A percentile compares a stretch with the other conserved stretches of the same genome.
Conservation (phyloP, 2,329 filamentous ascomycete species). For the Diatrype stigma region DNA sequence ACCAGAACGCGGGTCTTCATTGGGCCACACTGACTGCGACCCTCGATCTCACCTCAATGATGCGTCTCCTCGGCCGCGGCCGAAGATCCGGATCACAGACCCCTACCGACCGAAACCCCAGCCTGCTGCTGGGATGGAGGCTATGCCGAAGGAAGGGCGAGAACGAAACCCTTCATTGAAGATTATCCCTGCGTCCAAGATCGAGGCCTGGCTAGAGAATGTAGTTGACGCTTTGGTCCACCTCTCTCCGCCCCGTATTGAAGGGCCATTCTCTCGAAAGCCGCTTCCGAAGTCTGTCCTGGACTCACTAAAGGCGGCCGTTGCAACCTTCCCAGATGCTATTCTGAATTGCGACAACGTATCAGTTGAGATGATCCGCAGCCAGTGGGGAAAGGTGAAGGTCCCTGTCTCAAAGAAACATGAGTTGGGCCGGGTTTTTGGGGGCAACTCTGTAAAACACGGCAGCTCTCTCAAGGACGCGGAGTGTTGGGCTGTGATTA, state of each 20-base stretch:
- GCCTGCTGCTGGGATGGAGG: too few species aligned
- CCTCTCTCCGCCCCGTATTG: conserved; percentile 13
- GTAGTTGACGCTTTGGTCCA: conserved; percentile 22
- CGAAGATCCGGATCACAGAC: too few species aligned
- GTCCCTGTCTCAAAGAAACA: conserved; percentile 9
- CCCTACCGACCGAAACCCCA: too few species aligned
- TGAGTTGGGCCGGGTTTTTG: too few species aligned
- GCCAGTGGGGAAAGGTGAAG: conserved; percentile 49
- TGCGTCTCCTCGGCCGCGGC: neutral
- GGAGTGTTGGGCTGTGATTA: too few species aligned
- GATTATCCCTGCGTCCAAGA: conserved; percentile 13
- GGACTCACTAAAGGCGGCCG: conserved; percentile 50
- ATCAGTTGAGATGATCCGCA: conserved; percentile 54
- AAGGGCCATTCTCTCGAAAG: conserved; percentile 33
- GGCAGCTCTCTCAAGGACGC: too few species aligned
- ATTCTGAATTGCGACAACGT: conserved; percentile 53
- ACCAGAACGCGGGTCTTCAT: conserved; percentile 20
- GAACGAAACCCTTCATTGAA: conserved; percentile 7
- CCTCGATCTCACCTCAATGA: conserved; percentile 14
- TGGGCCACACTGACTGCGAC: conserved; percentile 15
- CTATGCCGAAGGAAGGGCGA: conserved; percentile 1
- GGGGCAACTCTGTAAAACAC: too few species aligned
- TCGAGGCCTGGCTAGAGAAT: conserved; percentile 22
- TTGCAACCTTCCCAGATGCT: conserved; percentile 55
- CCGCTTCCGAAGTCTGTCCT: conserved; percentile 50